These are phyloP conservation scores for Orobanche coerulescens DNA, from an alignment of 257 asterid species.

Conservation along the genomic window DNA sequence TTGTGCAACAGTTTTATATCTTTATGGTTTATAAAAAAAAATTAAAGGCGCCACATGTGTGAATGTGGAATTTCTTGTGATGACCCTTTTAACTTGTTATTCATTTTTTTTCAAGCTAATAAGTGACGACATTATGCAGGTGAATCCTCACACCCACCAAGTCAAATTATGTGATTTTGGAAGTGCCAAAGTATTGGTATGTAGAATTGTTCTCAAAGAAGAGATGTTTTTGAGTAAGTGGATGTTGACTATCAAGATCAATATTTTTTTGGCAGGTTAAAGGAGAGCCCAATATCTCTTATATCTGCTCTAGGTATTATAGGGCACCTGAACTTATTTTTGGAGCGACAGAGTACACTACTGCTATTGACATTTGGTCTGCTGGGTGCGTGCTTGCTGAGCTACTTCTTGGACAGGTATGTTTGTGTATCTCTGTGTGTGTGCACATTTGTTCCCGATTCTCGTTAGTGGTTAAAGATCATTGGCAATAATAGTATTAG, in stretches of 20 bases:
- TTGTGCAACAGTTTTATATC: not conserved
- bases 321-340: slow-evolving; percentile 82
- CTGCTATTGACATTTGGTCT: slow-evolving; percentile 78
- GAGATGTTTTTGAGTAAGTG: not conserved
- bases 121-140: slow-evolving; percentile 35
- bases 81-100: not conserved
- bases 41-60: slow-evolving; percentile 4
- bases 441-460: not conserved
- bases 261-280: slow-evolving; percentile 51
- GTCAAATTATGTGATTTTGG: slow-evolving; percentile 81
- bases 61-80: not conserved
- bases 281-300: slow-evolving; percentile 84
- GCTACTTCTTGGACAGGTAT: slow-evolving; percentile 76
- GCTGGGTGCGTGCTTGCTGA: slow-evolving; percentile 85
- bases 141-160: slow-evolving; percentile 81
- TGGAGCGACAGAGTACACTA: slow-evolving; percentile 83
- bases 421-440: not conserved
- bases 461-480: not conserved
- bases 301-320: slow-evolving; percentile 82
- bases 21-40: not conserved
- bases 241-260: slow-evolving; percentile 15
- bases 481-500: not conserved
- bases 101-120: not conserved
- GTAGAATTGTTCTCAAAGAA: slow-evolving; percentile 23
- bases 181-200: slow-evolving; percentile 83